Evolutionary conservation across 768 basidiomycete species (phyloP), one percentile per base, ranked within the genome.

Genomic region (Xerocomus potaroensis): DNA sequence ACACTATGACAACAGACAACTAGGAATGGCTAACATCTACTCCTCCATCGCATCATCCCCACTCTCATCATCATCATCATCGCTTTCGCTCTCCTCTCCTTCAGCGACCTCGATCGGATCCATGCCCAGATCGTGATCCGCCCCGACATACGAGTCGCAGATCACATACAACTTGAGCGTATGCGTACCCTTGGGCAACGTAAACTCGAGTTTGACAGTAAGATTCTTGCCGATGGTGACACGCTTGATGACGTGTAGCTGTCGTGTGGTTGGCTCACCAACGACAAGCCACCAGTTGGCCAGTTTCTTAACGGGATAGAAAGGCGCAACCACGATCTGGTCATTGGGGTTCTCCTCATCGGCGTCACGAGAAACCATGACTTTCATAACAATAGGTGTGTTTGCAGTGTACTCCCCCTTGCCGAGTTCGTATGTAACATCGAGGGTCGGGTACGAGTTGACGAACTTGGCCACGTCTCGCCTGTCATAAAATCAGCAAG

Each of bases 261-360:
- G 87, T 30, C 83, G 80, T n/a, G 80, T 83, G 27, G 72, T 72
- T 5, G 84, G 75, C 43, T 94, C 88, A n/a, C 91, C 92, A 11
- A 97, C 76, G 38, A 98, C 93, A 27, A 97, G 77, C 94, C 94
- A 98, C 95, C 94, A 98, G 59, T 92, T 93, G 47, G 88, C 82
- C 67, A 91, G 79, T 74, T 97, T 97, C 68, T 84, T 86, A 44
- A 70, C 73, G 0, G 95, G 95, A 72, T 88, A 98, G 70, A 84
- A 88, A 0, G 96, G 94, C 1, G 96, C 95, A n/a, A 97, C 78
- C 27, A 94, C 94, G 4, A 72, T 72, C 61, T 91, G 87, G 55
- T 91, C 85, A 49, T 80, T 79, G 10, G 76, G 78, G 34, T 77
- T 78, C 15, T 87, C 88, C 29, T 86, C 81, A 50, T 93, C 91